Percentiles rank a stretch among this genome's conserved stretches.
Evolutionary conservation across 169 alveolate species (phyloP).

Genomic region (Cryptosporidium sp.): DNA sequence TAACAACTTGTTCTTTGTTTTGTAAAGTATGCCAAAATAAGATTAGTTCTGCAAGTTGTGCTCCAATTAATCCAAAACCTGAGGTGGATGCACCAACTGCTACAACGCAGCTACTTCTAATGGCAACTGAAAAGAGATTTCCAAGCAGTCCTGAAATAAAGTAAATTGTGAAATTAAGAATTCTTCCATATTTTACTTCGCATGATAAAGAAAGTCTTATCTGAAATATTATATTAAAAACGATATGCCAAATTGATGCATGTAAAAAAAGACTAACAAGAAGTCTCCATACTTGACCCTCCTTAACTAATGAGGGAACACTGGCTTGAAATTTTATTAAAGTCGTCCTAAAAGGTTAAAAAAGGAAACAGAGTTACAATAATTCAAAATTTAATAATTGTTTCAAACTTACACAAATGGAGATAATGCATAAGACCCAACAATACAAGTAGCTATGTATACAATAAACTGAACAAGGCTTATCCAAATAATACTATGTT

Average conservation of each 20-base stretch:
- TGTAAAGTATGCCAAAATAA: constrained; percentile 85
- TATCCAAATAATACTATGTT: constrained; percentile 69
- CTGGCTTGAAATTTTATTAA: constrained; percentile 82
- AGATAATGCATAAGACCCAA: constrained; percentile 65
- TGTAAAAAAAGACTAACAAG: constrained; percentile 85
- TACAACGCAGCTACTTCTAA: constrained; percentile 81
- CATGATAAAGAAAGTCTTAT: constrained; percentile 84
- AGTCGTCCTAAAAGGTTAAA: constrained; percentile 76
- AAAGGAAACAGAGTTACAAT: not conserved
- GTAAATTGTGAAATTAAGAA: constrained; percentile 78
- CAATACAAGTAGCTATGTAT: constrained; percentile 53
- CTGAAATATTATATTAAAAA: constrained; percentile 86
- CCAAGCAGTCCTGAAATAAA: constrained; percentile 84
- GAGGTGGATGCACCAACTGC: constrained; percentile 89
- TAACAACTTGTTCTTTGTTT: constrained; percentile 83
- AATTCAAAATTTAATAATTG: not conserved
- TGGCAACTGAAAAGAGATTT: constrained; percentile 83
- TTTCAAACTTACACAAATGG: constrained; percentile 71
- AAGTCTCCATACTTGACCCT: constrained; percentile 87
- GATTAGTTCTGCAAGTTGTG: constrained; percentile 84
- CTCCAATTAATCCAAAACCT: constrained; percentile 87
- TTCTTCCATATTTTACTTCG: constrained; percentile 84
- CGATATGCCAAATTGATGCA: constrained; percentile 85
- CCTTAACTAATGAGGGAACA: constrained; percentile 81
- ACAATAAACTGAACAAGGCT: constrained; percentile 57